Conservation (phyloP, 2,329 filamentous ascomycete genomes). For the Claviceps monticola region DNA sequence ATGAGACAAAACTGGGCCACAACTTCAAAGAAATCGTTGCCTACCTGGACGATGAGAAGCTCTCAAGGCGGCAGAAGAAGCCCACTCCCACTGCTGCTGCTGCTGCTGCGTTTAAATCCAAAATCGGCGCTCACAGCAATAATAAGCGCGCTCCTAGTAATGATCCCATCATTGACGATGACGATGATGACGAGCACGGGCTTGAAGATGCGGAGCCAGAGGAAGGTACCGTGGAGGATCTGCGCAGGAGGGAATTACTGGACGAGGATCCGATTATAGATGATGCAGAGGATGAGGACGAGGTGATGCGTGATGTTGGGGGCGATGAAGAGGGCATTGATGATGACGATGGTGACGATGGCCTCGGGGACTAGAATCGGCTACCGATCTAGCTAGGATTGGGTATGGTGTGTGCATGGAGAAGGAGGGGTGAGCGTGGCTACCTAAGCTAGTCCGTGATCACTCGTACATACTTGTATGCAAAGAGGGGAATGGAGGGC, state of each 20-base stretch:
- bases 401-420: no score
- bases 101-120: constrained; percentile 9
- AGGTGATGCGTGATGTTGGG: constrained; percentile 18
- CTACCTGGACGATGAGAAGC: constrained; percentile 60
- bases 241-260: constrained; percentile 39
- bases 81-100: constrained; percentile 10
- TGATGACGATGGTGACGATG: constrained; percentile 27
- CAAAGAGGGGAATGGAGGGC: no score
- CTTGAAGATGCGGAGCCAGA: constrained; percentile 35
- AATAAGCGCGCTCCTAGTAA: constrained; percentile 23
- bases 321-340: constrained; percentile 23
- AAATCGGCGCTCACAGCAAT: constrained; percentile 17
- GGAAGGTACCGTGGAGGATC: constrained; percentile 45
- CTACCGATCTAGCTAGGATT: background rate
- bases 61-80: constrained; percentile 30
- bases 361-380: constrained; percentile 27
- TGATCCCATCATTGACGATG: constrained; percentile 30
- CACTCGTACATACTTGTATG: no score
- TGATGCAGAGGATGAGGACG: constrained; percentile 20
- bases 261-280: constrained; percentile 31
- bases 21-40: constrained; percentile 78
- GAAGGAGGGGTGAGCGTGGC: no score
- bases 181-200: constrained; percentile 8
- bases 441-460: no score
- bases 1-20: constrained; percentile 64